Percentiles rank a stretch among this genome's conserved stretches.
phyloP scores from a whole-genome alignment of 2,329 filamentous ascomycete species.

The Aspergillus nomiae region DNA sequence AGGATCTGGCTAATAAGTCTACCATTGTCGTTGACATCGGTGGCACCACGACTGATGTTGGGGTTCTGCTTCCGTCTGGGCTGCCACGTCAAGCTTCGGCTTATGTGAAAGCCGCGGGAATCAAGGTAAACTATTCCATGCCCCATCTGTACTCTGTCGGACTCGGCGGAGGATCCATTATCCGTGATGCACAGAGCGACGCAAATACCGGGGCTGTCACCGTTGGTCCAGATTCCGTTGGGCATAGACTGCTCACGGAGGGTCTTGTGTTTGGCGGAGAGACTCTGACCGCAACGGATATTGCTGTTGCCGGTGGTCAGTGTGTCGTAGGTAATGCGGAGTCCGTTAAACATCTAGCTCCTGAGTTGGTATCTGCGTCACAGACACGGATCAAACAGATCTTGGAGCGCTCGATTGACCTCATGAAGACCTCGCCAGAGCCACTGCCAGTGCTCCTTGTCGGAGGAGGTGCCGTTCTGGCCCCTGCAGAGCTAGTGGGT shows the following conservation, averaged over 20 bases:
- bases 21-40: constrained; percentile 65
- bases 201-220: constrained; percentile 30
- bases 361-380: not conserved
- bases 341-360: not conserved
- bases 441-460: constrained; percentile 56
- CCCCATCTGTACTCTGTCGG: not conserved
- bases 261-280: constrained; percentile 60
- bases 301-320: constrained; percentile 38
- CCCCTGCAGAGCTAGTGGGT: not conserved
- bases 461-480: constrained; percentile 54
- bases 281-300: constrained; percentile 62
- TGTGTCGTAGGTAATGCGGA: not conserved
- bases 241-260: constrained; percentile 57
- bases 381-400: not conserved
- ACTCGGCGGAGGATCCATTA: not conserved
- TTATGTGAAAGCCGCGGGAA: not conserved
- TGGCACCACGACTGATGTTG: constrained; percentile 67
- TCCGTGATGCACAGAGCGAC: not conserved
- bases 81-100: constrained; percentile 50
- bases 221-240: constrained; percentile 65
- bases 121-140: not conserved
- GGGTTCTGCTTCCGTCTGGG: constrained; percentile 61
- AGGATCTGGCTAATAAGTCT: not conserved
- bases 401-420: not conserved
- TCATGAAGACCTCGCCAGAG: not conserved